Conservation (phyloP, 1,284 basidiomycete genomes). For the Cystobasidiaceae sp. region DNA sequence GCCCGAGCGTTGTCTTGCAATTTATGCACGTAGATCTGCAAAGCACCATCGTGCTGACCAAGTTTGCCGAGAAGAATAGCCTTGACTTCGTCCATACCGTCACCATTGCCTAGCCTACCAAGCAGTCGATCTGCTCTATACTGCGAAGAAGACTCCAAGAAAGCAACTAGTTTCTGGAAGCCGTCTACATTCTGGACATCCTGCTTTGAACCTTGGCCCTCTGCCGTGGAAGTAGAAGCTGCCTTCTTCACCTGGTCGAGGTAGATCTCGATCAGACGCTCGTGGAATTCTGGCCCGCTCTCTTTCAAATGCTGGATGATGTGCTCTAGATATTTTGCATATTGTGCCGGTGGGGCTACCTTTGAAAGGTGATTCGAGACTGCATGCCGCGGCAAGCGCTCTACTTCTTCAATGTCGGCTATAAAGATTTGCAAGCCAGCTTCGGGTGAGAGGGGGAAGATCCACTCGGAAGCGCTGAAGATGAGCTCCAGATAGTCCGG, state of each 20-base stretch:
- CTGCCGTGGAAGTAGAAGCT: too few relatives aligned
- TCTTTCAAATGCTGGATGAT: constrained; percentile 72
- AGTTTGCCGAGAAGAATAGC: constrained; percentile 84
- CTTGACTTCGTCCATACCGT: constrained; percentile 74
- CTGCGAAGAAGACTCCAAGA: constrained; percentile 65
- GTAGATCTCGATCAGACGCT: constrained; percentile 81
- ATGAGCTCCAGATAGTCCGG: constrained; percentile 71
- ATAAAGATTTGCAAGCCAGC: constrained; percentile 71
- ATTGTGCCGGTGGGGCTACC: constrained; percentile 59
- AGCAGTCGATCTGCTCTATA: constrained; percentile 78
- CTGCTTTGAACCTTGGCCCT: too few relatives aligned
- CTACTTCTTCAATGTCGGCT: constrained; percentile 73
- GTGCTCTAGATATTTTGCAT: constrained; percentile 78
- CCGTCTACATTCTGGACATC: too few relatives aligned
- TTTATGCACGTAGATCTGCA: constrained; percentile 85
- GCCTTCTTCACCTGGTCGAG: constrained; percentile 59
- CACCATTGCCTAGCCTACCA: constrained; percentile 57
- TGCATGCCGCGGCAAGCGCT: constrained; percentile 64
- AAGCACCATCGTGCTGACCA: constrained; percentile 83
- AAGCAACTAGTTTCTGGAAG: constrained; percentile 67
- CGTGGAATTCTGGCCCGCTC: constrained; percentile 65
- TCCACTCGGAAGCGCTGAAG: constrained; percentile 74
- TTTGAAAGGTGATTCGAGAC: constrained; percentile 70
- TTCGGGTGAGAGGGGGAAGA: constrained; percentile 52
- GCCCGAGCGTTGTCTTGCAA: constrained; percentile 76